Evolutionary conservation across 306 rosid species (phyloP).

Genomic region (Fragaria nilgerrensis): DNA sequence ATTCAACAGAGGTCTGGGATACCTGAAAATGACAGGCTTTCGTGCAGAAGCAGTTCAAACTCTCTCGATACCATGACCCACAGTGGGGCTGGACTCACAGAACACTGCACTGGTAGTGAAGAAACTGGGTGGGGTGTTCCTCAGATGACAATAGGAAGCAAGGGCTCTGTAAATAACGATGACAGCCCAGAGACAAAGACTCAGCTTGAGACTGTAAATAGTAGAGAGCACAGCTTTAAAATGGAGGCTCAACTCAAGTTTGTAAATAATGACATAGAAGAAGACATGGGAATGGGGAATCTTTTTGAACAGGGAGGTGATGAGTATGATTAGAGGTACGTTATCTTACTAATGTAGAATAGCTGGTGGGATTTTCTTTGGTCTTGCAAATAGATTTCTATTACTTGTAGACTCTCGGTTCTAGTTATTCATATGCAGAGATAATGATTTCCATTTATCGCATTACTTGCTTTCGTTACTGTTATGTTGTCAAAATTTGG

Average conservation of each 20-base stretch:
- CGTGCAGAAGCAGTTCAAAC: slow-evolving; percentile 33
- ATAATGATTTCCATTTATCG: neutral
- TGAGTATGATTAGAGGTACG: slow-evolving; percentile 61
- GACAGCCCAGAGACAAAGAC: slow-evolving; percentile 48
- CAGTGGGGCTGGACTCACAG: slow-evolving; percentile 29
- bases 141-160: slow-evolving; percentile 36
- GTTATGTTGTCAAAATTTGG: neutral
- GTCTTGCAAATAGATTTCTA: neutral
- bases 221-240: slow-evolving; percentile 66
- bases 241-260: slow-evolving; percentile 66
- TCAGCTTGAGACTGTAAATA: slow-evolving; percentile 81
- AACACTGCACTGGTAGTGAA: slow-evolving; percentile 38
- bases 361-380: neutral
- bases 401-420: neutral
- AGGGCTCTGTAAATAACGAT: slow-evolving; percentile 62
- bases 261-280: slow-evolving; percentile 71
- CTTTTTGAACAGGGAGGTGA: slow-evolving; percentile 52
- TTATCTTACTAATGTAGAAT: slow-evolving; percentile 10
- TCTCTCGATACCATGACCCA: slow-evolving; percentile 36
- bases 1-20: slow-evolving; percentile 36
- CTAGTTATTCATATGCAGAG: neutral
- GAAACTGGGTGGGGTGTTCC: slow-evolving; percentile 47
- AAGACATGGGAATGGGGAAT: slow-evolving; percentile 68
- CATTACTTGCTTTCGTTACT: neutral
- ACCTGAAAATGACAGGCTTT: slow-evolving; percentile 52